Base-by-base conservation (phyloP, 768 basidiomycete species). In the Xanthoconium purpureum region DNA sequence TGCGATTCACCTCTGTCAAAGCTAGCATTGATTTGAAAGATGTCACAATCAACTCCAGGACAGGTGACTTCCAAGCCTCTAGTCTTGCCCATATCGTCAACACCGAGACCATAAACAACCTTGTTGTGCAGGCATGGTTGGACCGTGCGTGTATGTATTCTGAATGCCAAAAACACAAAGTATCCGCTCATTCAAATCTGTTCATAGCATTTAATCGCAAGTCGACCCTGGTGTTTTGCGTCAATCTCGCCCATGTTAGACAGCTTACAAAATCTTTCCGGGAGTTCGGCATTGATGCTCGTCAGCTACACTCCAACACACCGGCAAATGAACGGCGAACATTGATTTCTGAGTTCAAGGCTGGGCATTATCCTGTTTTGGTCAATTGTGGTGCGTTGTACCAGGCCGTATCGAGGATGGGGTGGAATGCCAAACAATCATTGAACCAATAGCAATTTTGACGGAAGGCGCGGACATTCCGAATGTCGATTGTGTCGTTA, bases 381-480 rank as follows among this genome's bases (percentile, higher is more conserved):
- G 72, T 98, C 45, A 98, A 98, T 65, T 98, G 94, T 65, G 88
- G 91, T 91, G 54, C 24, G 75, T 66, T 48, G 74, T 64, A n/a
- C 12, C 33, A 20, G 2, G 28, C 24, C 28, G 52, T 50, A 14
- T 47, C 3, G 40, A 45, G 3, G 9, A 38, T n/a, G n/a, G 5
- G 37, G 20, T 35, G n/a, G 51, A 13, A 32, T 44, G 35, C 11
- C 33, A 47, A 43, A 32, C 56, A 37, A 24, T 24, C 24, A 24
- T 24, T 24, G 24, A 24, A 49, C 52, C 24, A 30, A 62, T 20
- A 71, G 92, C 92, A 20, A 89, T 97, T 47, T 76, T 97, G 60
- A 96, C 94, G 1, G 94, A 97, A 75, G 94, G 94, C 5, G 84
- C 94, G 18, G 95, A 98, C 74, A 92, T 98, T 50, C 95, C 95